These are phyloP conservation scores for Coemansia sp. DNA, from an alignment of 192 early-diverging fungal genomes.

Conservation along the genomic window DNA sequence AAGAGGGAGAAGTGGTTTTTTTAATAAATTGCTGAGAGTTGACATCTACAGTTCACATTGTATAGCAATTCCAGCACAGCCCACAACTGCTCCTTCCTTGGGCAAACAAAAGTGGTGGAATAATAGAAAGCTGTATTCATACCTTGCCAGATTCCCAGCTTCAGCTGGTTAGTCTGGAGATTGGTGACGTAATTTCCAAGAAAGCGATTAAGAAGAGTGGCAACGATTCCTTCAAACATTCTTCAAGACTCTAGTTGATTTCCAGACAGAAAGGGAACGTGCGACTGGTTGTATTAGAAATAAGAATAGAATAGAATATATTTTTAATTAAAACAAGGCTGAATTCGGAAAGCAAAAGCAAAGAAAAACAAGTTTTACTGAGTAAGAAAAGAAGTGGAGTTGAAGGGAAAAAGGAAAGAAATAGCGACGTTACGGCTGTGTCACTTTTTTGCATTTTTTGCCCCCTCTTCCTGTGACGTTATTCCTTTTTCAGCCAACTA, in stretches of 20 bases:
- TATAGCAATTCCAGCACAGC: too few species aligned
- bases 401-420: too few species aligned
- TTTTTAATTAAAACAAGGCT: too few species aligned
- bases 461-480: too few species aligned
- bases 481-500: too few species aligned
- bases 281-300: not conserved
- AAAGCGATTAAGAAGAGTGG: conserved; percentile 76
- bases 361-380: too few species aligned
- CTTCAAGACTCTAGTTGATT: not conserved
- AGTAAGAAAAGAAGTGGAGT: too few species aligned
- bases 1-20: not conserved
- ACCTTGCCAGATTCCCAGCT: conserved; percentile 95
- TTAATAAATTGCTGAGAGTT: not conserved
- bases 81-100: too few species aligned
- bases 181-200: conserved; percentile 96
- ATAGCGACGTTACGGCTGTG: too few species aligned
- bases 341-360: too few species aligned
- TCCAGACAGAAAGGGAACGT: not conserved
- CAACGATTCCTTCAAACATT: conserved; percentile 81
- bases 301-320: not conserved
- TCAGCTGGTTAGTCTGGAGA: conserved; percentile 91
- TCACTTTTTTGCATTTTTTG: too few species aligned
- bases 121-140: conserved; percentile 16
- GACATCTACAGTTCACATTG: too few species aligned
- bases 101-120: not conserved